These are phyloP conservation scores for Verticillium nubilum DNA, from an alignment of 2,329 filamentous ascomycete species.

Conservation along the genomic window DNA sequence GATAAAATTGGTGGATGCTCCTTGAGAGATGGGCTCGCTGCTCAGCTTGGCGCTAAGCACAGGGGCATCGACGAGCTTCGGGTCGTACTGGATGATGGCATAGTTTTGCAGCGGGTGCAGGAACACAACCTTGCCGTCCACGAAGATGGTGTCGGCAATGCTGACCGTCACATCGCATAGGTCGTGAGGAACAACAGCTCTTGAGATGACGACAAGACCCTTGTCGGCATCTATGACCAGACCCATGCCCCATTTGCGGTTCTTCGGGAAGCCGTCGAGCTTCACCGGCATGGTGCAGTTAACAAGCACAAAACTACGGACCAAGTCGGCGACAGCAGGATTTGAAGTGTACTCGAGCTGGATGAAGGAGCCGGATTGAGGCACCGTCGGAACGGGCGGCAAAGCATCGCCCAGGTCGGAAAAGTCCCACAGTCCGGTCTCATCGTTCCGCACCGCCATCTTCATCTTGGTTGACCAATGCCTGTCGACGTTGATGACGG, in stretches of 20 bases:
- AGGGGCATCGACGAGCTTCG: slow-evolving; percentile 85
- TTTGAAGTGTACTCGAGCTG: slow-evolving; percentile 84
- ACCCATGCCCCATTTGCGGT: slow-evolving; percentile 90
- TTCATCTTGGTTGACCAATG: slow-evolving; percentile 97
- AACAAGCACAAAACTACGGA: slow-evolving; percentile 91
- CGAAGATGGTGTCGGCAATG: slow-evolving; percentile 92
- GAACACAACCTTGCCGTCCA: slow-evolving; percentile 91
- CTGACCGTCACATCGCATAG: slow-evolving; percentile 95
- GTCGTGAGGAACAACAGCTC: slow-evolving; percentile 93
- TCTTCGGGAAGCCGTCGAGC: slow-evolving; percentile 94
- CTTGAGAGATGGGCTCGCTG: slow-evolving; percentile 78
- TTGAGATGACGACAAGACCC: slow-evolving; percentile 87
- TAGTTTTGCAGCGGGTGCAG: slow-evolving; percentile 97
- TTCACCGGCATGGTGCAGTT: slow-evolving; percentile 92
- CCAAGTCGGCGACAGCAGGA: slow-evolving; percentile 84
- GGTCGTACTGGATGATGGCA: slow-evolving; percentile 90
- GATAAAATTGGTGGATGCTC: slow-evolving; percentile 90
- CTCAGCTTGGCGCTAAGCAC: slow-evolving; percentile 85
- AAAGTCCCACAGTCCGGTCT: slow-evolving; percentile 91
- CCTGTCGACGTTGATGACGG: slow-evolving; percentile 85
- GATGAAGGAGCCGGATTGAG: slow-evolving; percentile 83
- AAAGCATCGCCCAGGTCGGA: slow-evolving; percentile 76
- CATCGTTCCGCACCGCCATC: slow-evolving; percentile 83
- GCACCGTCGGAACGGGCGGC: slow-evolving; percentile 65
- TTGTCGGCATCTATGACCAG: slow-evolving; percentile 97